Conservation (phyloP, 2,329 filamentous ascomycete species). For the Pseudonectria foliicola region DNA sequence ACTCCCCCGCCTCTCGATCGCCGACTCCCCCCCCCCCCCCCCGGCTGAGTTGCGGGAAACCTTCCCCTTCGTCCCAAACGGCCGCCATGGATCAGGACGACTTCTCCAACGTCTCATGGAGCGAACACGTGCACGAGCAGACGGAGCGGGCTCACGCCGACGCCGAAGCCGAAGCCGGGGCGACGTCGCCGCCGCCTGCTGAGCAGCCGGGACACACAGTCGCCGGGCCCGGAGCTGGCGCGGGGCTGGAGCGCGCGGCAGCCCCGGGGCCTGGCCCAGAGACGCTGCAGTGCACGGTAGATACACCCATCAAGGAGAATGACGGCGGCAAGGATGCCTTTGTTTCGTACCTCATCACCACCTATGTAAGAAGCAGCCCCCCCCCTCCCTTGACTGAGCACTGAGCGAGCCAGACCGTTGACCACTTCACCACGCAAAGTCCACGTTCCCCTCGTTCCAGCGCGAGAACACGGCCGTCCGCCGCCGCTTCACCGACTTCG, state of each 20-base stretch:
- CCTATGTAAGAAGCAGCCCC: slow-evolving; percentile 52
- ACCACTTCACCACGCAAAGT: slow-evolving; percentile 53
- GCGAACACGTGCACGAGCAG: slow-evolving; percentile 46
- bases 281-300: slow-evolving; percentile 74
- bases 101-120: slow-evolving; percentile 79
- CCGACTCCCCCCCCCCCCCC: too few species aligned
- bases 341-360: slow-evolving; percentile 91
- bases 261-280: slow-evolving; percentile 62
- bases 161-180: background rate
- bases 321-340: slow-evolving; percentile 96
- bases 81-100: slow-evolving; percentile 54
- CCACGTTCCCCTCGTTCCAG: slow-evolving; percentile 89
- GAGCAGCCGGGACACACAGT: slow-evolving; percentile 26
- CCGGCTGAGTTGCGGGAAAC: background rate
- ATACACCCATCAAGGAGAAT: slow-evolving; percentile 84
- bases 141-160: slow-evolving; percentile 8
- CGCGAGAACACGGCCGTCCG: slow-evolving; percentile 72
- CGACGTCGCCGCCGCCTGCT: slow-evolving; percentile 6
- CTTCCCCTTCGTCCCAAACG: slow-evolving; percentile 11
- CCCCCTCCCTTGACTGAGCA: background rate
- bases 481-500: slow-evolving; percentile 94
- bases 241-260: slow-evolving; percentile 39
- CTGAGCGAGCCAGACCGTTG: background rate
- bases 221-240: slow-evolving; percentile 41
- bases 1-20: too few species aligned